Percentiles rank a stretch among this genome's conserved stretches.
These are phyloP conservation scores for Leccinum proximum DNA, from an alignment of 1,284 basidiomycete species.

Conservation along the genomic window DNA sequence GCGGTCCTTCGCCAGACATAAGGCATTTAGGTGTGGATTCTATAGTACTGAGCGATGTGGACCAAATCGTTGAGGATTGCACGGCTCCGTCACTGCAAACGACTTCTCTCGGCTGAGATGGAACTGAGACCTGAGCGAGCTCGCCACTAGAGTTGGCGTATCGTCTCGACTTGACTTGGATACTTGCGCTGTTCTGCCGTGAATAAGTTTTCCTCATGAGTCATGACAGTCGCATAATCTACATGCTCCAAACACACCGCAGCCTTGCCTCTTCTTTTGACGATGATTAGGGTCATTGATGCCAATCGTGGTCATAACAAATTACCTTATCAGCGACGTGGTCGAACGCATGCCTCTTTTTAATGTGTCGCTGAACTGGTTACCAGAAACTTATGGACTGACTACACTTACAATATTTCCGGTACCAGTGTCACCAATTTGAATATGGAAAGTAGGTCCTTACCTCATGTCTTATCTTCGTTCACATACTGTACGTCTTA, in stretches of 20 bases:
- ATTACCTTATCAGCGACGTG: slow-evolving; percentile 21
- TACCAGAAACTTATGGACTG: not conserved
- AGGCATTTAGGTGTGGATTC: no score
- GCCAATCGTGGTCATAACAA: slow-evolving; percentile 25
- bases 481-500: not conserved
- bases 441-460: not conserved
- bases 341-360: slow-evolving; percentile 16
- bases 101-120: no score
- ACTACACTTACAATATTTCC: not conserved
- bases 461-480: not conserved
- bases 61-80: no score
- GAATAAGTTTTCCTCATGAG: slow-evolving; percentile 5
- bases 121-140: no score
- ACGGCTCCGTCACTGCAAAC: no score
- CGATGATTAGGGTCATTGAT: slow-evolving; percentile 25
- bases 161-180: no score
- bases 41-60: no score
- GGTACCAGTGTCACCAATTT: not conserved
- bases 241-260: slow-evolving; percentile 13
- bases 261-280: not conserved
- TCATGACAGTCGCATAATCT: slow-evolving; percentile 14
- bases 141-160: no score
- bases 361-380: slow-evolving; percentile 2
- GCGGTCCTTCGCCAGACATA: no score
- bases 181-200: no score